Percentiles rank a stretch among this genome's conserved stretches.
phyloP scores from a whole-genome alignment of 164 flowering plant species.

The Tinospora cordifolia region DNA sequence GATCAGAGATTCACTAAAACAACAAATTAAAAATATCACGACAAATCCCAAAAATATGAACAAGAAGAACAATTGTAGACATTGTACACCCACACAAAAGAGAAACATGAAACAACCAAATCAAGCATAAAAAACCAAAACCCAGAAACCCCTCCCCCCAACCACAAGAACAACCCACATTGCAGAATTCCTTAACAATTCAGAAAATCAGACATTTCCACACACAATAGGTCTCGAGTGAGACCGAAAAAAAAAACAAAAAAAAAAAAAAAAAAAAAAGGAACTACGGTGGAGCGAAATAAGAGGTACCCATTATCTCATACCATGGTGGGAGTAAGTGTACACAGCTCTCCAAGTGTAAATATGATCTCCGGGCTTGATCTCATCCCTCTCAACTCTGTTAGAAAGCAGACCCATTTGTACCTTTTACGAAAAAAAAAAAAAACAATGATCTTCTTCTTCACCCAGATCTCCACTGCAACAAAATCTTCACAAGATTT shows the following conservation, averaged over 20 bases:
- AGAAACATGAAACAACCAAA: not conserved
- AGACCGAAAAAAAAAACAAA: not conserved
- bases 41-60: not conserved
- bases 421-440: too few relatives aligned
- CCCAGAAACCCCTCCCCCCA: not conserved
- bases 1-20: too few relatives aligned
- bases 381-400: conserved; percentile 58
- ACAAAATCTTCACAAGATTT: not conserved
- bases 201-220: not conserved
- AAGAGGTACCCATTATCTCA: not conserved
- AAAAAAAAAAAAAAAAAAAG: not conserved
- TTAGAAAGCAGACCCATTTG: conserved; percentile 68
- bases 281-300: not conserved
- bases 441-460: not conserved
- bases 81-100: not conserved
- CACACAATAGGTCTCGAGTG: not conserved
- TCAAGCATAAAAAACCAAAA: not conserved
- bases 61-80: not conserved
- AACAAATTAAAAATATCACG: not conserved
- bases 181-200: conserved; percentile 3
- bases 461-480: not conserved
- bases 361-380: conserved; percentile 89
- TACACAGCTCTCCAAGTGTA: conserved; percentile 89
- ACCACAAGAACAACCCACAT: conserved; percentile 3
- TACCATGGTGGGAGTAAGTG: conserved; percentile 95